These are phyloP conservation scores for Colletotrichum sp. DNA, from an alignment of 2,329 filamentous ascomycete genomes.

Conservation along the genomic window DNA sequence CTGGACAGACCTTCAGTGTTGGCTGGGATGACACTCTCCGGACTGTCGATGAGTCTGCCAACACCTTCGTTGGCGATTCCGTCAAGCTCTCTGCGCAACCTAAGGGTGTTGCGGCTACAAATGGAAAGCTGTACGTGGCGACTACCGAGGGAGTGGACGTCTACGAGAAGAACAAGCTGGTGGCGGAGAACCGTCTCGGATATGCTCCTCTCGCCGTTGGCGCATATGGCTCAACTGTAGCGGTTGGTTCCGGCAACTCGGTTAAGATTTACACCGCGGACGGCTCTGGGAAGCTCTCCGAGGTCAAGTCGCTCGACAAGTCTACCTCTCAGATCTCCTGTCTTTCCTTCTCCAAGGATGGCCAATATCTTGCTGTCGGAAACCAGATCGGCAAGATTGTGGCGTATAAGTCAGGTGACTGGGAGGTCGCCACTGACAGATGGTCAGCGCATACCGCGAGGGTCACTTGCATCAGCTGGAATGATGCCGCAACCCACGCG, in stretches of 20 bases:
- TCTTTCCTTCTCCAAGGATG: slow-evolving; percentile 82
- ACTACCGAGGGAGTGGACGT: slow-evolving; percentile 56
- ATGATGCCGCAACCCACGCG: slow-evolving; percentile 75
- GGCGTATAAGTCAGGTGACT: slow-evolving; percentile 71
- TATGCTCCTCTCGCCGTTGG: slow-evolving; percentile 76
- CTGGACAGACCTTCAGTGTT: slow-evolving; percentile 78
- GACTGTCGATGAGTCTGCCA: slow-evolving; percentile 75
- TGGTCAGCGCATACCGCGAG: slow-evolving; percentile 68
- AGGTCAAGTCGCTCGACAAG: slow-evolving; percentile 65
- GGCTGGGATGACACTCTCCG: slow-evolving; percentile 95
- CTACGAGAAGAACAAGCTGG: slow-evolving; percentile 66
- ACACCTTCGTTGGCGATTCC: slow-evolving; percentile 75
- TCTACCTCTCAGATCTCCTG: slow-evolving; percentile 77
- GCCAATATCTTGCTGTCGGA: slow-evolving; percentile 81
- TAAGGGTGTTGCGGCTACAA: slow-evolving; percentile 69
- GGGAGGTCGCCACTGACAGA: slow-evolving; percentile 79
- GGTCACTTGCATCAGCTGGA: slow-evolving; percentile 73
- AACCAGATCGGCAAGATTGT: slow-evolving; percentile 87
- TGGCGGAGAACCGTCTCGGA: slow-evolving; percentile 63
- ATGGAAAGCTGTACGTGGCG: slow-evolving; percentile 61
- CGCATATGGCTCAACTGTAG: slow-evolving; percentile 70
- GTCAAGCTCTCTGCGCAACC: slow-evolving; percentile 80
- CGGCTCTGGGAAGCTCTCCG: slow-evolving; percentile 59
- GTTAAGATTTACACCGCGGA: slow-evolving; percentile 76
- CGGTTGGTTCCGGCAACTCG: slow-evolving; percentile 76